These are phyloP conservation scores for Myxozyma neotropica DNA, from an alignment of 805 yeast genomes.

Conservation along the genomic window DNA sequence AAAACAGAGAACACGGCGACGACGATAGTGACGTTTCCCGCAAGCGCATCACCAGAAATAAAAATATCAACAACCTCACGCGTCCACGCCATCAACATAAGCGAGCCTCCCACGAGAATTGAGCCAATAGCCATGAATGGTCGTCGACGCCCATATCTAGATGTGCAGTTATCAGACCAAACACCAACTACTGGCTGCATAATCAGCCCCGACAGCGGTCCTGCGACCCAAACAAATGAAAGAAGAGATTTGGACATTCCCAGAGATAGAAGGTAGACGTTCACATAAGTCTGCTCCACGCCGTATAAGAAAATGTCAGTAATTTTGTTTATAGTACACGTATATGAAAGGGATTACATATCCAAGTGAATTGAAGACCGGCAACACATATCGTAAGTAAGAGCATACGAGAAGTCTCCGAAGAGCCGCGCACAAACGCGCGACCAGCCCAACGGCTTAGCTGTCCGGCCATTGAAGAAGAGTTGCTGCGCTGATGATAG, in stretches of 20 bases:
- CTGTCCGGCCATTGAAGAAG: background rate
- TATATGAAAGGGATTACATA: conserved; percentile 39
- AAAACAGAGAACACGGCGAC: conserved; percentile 60
- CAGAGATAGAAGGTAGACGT: conserved; percentile 54
- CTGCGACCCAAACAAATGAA: conserved; percentile 68
- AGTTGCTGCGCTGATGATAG: background rate
- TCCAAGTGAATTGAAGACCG: conserved; percentile 68
- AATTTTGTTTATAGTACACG: no score
- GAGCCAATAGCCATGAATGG: conserved; percentile 62
- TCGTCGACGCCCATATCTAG: conserved; percentile 55
- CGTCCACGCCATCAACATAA: conserved; percentile 53
- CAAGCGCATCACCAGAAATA: conserved; percentile 41
- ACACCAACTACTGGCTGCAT: conserved; percentile 69
- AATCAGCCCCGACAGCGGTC: conserved; percentile 64
- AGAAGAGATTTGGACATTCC: conserved; percentile 60
- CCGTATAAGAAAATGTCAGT: conserved; percentile 24
- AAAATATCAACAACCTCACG: conserved; percentile 47
- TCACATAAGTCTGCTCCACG: conserved; percentile 33
- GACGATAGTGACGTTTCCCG: conserved; percentile 39
- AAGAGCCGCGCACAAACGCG: conserved; percentile 31
- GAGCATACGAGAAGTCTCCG: conserved; percentile 45
- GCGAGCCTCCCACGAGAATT: conserved; percentile 51
- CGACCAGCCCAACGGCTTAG: conserved; percentile 30
- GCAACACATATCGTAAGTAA: conserved; percentile 55
- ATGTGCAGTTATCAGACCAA: conserved; percentile 55